A percentile compares a stretch with the other conserved stretches of the same genome.
Conservation (phyloP, 768 basidiomycete species). For the Lactarius akahatsu region DNA sequence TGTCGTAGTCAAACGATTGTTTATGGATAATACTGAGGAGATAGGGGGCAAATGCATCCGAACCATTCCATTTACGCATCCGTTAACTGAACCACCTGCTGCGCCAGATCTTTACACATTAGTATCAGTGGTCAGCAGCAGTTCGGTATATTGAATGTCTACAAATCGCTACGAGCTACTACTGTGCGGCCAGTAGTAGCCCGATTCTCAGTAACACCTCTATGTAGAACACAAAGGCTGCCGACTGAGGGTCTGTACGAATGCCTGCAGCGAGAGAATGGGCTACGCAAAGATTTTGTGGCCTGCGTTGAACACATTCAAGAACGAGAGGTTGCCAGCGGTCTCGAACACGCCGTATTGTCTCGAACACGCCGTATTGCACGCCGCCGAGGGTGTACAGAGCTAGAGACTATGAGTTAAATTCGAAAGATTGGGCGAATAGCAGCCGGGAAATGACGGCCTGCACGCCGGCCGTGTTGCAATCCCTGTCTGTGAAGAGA, state of each 20-base stretch:
- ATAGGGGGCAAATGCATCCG: too few relatives aligned
- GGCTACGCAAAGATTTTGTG: conserved; percentile 21
- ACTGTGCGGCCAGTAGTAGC: too few relatives aligned
- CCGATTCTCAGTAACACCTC: not conserved
- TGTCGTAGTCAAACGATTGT: too few relatives aligned
- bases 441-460: conserved; percentile 47
- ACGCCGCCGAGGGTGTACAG: conserved; percentile 48
- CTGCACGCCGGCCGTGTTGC: conserved; percentile 47
- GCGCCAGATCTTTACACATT: too few relatives aligned
- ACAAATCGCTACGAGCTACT: too few relatives aligned
- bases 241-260: conserved; percentile 21
- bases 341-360: conserved; percentile 39
- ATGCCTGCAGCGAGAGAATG: conserved; percentile 18
- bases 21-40: too few relatives aligned
- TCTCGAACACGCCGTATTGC: conserved; percentile 37
- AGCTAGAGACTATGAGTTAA: conserved; percentile 41
- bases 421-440: conserved; percentile 36
- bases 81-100: too few relatives aligned
- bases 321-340: conserved; percentile 46
- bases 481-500: conserved; percentile 44
- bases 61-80: too few relatives aligned
- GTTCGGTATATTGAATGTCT: too few relatives aligned
- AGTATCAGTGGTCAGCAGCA: too few relatives aligned
- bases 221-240: conserved; percentile 20
- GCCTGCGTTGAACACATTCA: conserved; percentile 48